Base-by-base conservation (phyloP, 768 basidiomycete species). In the Mycena belliarum region DNA sequence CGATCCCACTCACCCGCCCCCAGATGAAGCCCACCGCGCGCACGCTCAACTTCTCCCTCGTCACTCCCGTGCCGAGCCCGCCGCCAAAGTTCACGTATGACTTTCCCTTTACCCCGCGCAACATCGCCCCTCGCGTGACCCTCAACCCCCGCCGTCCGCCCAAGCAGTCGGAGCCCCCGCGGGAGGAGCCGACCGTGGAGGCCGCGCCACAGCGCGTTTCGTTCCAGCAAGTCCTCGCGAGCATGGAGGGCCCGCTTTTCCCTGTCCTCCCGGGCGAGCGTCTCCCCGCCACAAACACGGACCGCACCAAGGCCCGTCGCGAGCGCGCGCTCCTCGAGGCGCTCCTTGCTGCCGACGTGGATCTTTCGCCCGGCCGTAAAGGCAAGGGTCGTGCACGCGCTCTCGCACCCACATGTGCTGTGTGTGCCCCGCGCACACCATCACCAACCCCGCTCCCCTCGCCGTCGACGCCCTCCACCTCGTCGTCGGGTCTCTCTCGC, bases 21-120 rank as follows among this genome's bases (percentile, higher is more conserved):
- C 37, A 63, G 57, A 63, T 49, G 24, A 52, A 56, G n/a, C 57
- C 61, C 18, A 57, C 54, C 12, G 49, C 62, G 11, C 50, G 62
- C 28, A 63, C 62, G 0, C 58, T 63, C 41, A 63, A 57, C 18
- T 63, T 63, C 23, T 55, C 62, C 1, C 58, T 63, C 10, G 58
- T 63, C 16, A 51, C 62, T 4, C 54, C 62, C 1, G 51, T 57
- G 11, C 55, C 62, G 1, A 26, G 21, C 28, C 62, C 58, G 2
- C 50, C 55, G 15, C 46, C 42, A 18, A 56, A 42, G 38, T 54
- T 59, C 55, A 57, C 55, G 4, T 63, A 63, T 46, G 62, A 63
- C 37, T 63, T 63, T 21, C 62, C 62, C 5, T 63, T 63, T 21
- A 60, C 62, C 8, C 47, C 54, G 6, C 61, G 61, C 8, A 52